These are phyloP conservation scores for Coniella vitis DNA, from an alignment of 2,329 filamentous ascomycete species.

Conservation along the genomic window DNA sequence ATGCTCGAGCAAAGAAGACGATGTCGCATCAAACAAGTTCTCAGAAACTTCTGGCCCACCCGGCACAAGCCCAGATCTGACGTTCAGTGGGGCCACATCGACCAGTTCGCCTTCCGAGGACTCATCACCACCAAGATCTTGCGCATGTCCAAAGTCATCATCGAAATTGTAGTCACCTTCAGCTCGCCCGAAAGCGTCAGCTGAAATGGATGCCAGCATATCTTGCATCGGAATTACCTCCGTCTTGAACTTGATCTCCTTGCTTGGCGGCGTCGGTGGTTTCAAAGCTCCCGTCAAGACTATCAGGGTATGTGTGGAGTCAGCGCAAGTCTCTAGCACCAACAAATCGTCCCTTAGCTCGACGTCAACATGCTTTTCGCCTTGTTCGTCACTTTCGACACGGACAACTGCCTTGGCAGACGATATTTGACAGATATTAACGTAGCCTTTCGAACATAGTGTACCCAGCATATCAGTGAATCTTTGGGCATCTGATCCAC, in stretches of 20 bases:
- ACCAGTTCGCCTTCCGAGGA: conserved; percentile 29
- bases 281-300: conserved; percentile 70
- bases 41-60: conserved; percentile 38
- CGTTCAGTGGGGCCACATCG: conserved; percentile 26
- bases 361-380: conserved; percentile 64
- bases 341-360: conserved; percentile 81
- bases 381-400: conserved; percentile 49
- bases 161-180: conserved; percentile 58
- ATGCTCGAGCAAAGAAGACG: conserved; percentile 32
- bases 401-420: conserved; percentile 65
- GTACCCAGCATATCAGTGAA: conserved; percentile 47
- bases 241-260: conserved; percentile 78
- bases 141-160: conserved; percentile 52
- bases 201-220: conserved; percentile 82
- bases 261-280: conserved; percentile 76
- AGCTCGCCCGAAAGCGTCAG: conserved; percentile 66
- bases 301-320: conserved; percentile 91
- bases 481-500: conserved; percentile 26
- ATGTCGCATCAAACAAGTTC: conserved; percentile 40
- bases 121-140: conserved; percentile 37
- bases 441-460: conserved; percentile 64
- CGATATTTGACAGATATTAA: conserved; percentile 81
- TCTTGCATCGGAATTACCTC: conserved; percentile 80
- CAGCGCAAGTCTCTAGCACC: conserved; percentile 89
- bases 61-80: conserved; percentile 35